These are phyloP conservation scores for Stephania japonica DNA, from an alignment of 164 flowering plant species.

Conservation along the genomic window DNA sequence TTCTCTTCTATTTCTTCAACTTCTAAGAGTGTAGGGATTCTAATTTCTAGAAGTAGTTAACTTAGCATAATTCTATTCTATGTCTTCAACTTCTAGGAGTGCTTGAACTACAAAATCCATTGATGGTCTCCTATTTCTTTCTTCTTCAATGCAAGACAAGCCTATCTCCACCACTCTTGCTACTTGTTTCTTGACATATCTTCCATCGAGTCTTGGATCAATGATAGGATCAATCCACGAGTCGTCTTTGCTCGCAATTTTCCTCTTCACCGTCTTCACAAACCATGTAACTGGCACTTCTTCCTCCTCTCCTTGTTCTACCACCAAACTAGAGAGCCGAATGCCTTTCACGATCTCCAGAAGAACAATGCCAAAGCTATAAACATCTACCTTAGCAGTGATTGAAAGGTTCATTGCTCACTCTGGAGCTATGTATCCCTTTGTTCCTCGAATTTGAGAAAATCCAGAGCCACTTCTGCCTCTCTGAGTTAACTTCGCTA, in stretches of 20 bases:
- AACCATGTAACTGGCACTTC: slow-evolving; percentile 7
- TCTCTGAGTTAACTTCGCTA: slow-evolving; percentile 18
- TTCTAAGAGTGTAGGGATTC: slow-evolving; percentile 5
- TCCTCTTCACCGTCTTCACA: slow-evolving; percentile 10
- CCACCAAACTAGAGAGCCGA: slow-evolving; percentile 12
- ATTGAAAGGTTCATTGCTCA: slow-evolving; percentile 18
- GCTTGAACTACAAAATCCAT: slow-evolving; percentile 19
- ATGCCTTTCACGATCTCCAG: slow-evolving; percentile 20
- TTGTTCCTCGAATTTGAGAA: slow-evolving; percentile 19
- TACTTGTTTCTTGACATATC: slow-evolving; percentile 11
- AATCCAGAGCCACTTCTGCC: slow-evolving; percentile 10
- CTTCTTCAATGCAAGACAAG: slow-evolving; percentile 15
- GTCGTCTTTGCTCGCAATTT: slow-evolving; percentile 5
- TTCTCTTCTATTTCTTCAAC: slow-evolving; percentile 1
- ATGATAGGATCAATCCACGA: slow-evolving; percentile 9
- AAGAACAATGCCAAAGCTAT: slow-evolving; percentile 20
- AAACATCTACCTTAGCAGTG: slow-evolving; percentile 20
- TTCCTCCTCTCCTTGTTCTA: slow-evolving; percentile 2
- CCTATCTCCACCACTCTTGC: slow-evolving; percentile 14
- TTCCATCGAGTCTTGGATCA: slow-evolving; percentile 14
- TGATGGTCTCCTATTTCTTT: slow-evolving; percentile 17
- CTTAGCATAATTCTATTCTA: background rate
- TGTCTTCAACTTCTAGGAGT: slow-evolving; percentile 12
- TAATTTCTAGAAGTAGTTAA: background rate
- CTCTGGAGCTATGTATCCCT: slow-evolving; percentile 23